A percentile compares a stretch with the other conserved stretches of the same genome.
Evolutionary conservation across 805 yeast genomes (phyloP).

Genomic region (Kodamaea hsintzibuensis): DNA sequence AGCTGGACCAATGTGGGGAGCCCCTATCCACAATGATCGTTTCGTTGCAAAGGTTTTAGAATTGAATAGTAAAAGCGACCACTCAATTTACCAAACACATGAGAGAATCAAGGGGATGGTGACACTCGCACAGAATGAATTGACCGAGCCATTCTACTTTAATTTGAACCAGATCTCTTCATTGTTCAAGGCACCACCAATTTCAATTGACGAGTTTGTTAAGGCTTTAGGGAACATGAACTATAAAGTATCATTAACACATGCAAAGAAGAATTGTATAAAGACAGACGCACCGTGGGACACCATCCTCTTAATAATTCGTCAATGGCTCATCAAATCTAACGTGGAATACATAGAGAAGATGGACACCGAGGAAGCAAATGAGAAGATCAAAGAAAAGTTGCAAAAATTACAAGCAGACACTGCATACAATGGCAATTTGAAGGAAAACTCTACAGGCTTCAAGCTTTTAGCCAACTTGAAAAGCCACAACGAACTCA

Average conservation of each 20-base stretch:
- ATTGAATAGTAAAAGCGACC: constrained; percentile 51
- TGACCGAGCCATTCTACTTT: constrained; percentile 73
- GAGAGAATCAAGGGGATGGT: constrained; percentile 92
- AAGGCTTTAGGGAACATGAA: constrained; percentile 88
- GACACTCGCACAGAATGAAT: constrained; percentile 75
- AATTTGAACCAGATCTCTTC: constrained; percentile 77
- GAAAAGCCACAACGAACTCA: constrained; percentile 24
- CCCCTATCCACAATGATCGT: constrained; percentile 63
- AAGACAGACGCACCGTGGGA: constrained; percentile 92
- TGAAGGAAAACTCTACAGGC: constrained; percentile 48
- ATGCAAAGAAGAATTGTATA: constrained; percentile 80
- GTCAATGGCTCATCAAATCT: constrained; percentile 51
- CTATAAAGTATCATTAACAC: constrained; percentile 80
- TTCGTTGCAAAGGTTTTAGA: constrained; percentile 66
- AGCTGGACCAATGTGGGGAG: constrained; percentile 95
- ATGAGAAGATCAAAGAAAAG: constrained; percentile 20
- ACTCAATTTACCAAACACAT: constrained; percentile 68
- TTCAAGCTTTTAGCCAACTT: constrained; percentile 52
- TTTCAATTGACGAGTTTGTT: constrained; percentile 67
- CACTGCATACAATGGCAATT: constrained; percentile 41
- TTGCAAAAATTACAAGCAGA: constrained; percentile 18
- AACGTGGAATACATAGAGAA: constrained; percentile 30
- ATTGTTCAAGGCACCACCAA: constrained; percentile 77
- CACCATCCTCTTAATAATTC: constrained; percentile 69
- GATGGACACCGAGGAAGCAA: constrained; percentile 15